Evolutionary conservation across 768 basidiomycete genomes (phyloP).

Genomic region (Mycena venus): DNA sequence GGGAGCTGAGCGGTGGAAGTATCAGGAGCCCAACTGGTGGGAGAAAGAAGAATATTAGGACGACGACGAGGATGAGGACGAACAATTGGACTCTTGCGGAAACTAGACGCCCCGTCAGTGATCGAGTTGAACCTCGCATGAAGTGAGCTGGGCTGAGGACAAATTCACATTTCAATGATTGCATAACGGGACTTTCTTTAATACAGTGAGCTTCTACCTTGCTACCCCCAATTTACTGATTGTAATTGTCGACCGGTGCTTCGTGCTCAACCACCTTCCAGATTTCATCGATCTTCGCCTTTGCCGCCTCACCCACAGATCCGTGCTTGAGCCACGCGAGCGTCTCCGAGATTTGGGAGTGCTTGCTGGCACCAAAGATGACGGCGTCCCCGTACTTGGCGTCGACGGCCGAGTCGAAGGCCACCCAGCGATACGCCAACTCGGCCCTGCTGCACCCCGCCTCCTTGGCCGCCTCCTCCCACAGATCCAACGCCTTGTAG

Average conservation of each 20-base stretch:
- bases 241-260: neutral
- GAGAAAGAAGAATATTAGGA: neutral
- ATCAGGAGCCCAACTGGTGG: neutral
- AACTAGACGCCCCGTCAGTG: too few species aligned
- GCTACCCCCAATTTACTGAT: neutral
- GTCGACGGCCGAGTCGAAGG: neutral
- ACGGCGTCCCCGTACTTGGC: neutral
- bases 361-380: neutral
- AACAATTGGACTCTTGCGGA: too few species aligned
- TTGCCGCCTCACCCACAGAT: neutral
- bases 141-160: too few species aligned
- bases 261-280: neutral
- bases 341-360: neutral
- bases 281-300: neutral
- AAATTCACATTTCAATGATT: too few species aligned
- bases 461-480: neutral
- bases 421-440: slow-evolving; percentile 2
- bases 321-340: slow-evolving; percentile 1
- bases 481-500: neutral
- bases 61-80: too few species aligned
- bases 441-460: neutral
- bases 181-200: too few species aligned
- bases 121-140: too few species aligned
- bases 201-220: too few species aligned
- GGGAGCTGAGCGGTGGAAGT: neutral